These are phyloP conservation scores for Russula compacta DNA, from an alignment of 768 basidiomycete genomes.

Conservation along the genomic window DNA sequence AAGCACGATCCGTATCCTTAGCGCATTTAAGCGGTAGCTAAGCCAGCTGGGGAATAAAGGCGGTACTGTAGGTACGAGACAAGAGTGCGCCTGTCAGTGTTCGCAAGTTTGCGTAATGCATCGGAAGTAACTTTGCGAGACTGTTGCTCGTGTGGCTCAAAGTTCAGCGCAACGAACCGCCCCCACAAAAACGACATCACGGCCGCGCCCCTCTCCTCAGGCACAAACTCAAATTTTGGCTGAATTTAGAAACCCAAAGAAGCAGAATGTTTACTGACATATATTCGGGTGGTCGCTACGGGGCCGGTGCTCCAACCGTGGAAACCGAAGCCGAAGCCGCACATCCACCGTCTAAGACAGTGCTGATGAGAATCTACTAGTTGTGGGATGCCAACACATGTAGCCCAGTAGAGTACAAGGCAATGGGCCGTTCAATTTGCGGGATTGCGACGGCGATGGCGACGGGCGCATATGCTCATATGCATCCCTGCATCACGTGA, in stretches of 20 bases:
- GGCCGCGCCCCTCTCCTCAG: neutral
- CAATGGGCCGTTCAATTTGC: no score
- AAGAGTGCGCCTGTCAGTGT: neutral
- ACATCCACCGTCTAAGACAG: neutral
- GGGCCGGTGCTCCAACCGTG: neutral
- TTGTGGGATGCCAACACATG: no score
- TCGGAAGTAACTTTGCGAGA: neutral
- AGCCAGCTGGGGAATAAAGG: slow-evolving; percentile 12
- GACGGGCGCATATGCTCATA: no score
- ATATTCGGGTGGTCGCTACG: no score
- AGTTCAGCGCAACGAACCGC: neutral
- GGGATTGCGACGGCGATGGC: no score
- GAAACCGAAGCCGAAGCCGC: neutral
- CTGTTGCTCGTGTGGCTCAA: neutral
- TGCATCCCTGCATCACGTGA: no score
- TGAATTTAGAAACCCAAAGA: neutral
- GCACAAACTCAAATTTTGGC: slow-evolving; percentile 1
- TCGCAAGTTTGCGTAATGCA: neutral
- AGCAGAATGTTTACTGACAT: neutral
- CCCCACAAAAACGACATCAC: neutral
- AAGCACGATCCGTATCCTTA: neutral
- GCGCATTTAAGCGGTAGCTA: neutral
- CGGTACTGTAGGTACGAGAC: neutral
- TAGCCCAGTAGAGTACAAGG: no score
- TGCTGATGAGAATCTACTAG: no score